Conservation (phyloP, 1,284 basidiomycete species). For the Austroboletus niveus region DNA sequence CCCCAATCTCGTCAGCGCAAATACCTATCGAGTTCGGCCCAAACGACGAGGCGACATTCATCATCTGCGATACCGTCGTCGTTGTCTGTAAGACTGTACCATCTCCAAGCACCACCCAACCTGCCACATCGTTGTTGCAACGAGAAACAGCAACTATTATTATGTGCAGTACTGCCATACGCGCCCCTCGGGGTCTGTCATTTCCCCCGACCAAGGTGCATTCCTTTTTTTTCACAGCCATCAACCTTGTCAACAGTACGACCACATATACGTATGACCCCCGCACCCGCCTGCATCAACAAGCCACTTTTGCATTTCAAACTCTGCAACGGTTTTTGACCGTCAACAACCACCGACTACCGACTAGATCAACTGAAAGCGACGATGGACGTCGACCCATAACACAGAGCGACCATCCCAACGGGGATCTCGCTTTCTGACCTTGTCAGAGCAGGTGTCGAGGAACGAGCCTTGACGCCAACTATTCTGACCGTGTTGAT, state of each 20-base stretch:
- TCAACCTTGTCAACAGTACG: conserved; percentile 79
- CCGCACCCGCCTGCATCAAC: conserved; percentile 44
- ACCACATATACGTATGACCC: conserved; percentile 76
- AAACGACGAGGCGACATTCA: too few relatives aligned
- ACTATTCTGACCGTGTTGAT: conserved; percentile 66
- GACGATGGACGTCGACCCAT: conserved; percentile 42
- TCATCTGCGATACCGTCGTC: too few relatives aligned
- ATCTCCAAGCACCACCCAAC: too few relatives aligned
- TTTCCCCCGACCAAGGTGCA: too few relatives aligned
- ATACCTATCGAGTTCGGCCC: too few relatives aligned
- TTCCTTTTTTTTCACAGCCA: too few relatives aligned
- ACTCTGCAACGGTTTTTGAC: conserved; percentile 56
- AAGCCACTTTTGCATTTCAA: conserved; percentile 57
- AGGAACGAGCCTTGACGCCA: conserved; percentile 34
- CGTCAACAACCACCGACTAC: conserved; percentile 43
- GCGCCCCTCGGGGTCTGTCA: too few relatives aligned
- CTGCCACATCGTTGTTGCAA: too few relatives aligned
- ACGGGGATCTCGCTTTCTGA: conserved; percentile 52
- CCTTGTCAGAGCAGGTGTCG: conserved; percentile 59
- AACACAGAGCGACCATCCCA: conserved; percentile 45
- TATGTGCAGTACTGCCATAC: too few relatives aligned
- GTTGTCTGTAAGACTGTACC: conserved; percentile 27
- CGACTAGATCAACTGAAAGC: conserved; percentile 43
- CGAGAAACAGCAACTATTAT: too few relatives aligned
- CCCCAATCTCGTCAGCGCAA: too few relatives aligned